Evolutionary conservation across 768 basidiomycete genomes (phyloP).

Genomic region (Plicaturopsis crispa): DNA sequence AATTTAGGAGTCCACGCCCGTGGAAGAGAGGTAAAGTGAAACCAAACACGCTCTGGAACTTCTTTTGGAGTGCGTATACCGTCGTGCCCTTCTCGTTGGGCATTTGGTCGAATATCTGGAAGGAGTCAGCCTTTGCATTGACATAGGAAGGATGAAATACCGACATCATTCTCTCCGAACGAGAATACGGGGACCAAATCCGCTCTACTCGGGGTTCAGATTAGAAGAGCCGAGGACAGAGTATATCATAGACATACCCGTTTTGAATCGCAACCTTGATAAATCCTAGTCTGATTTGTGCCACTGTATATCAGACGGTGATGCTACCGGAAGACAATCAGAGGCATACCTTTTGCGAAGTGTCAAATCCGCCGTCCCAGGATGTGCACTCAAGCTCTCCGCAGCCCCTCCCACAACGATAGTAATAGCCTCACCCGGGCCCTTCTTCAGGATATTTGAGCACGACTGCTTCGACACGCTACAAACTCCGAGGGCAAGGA

Average conservation of each 20-base stretch:
- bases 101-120: constrained; percentile 93
- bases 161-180: constrained; percentile 96
- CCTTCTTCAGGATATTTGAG: constrained; percentile 71
- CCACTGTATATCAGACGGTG: too few species aligned
- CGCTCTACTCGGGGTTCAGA: constrained; percentile 46
- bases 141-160: constrained; percentile 16
- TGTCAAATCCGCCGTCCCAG: constrained; percentile 93
- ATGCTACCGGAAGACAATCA: too few species aligned
- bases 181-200: constrained; percentile 97
- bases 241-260: constrained; percentile 46
- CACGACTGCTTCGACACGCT: constrained; percentile 90
- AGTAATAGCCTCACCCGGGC: constrained; percentile 67
- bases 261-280: constrained; percentile 91
- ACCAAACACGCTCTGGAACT: constrained; percentile 87
- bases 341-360: constrained; percentile 20
- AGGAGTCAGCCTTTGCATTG: background rate
- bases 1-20: constrained; percentile 91
- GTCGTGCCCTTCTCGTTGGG: constrained; percentile 91
- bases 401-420: constrained; percentile 97
- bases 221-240: constrained; percentile 4
- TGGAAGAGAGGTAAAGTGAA: constrained; percentile 98
- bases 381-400: constrained; percentile 88
- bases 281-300: constrained; percentile 84
- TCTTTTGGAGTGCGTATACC: constrained; percentile 78
- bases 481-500: constrained; percentile 82